Base-by-base conservation (phyloP, 176 grass and related monocot genomes). In the Eremochloa ophiuroides region DNA sequence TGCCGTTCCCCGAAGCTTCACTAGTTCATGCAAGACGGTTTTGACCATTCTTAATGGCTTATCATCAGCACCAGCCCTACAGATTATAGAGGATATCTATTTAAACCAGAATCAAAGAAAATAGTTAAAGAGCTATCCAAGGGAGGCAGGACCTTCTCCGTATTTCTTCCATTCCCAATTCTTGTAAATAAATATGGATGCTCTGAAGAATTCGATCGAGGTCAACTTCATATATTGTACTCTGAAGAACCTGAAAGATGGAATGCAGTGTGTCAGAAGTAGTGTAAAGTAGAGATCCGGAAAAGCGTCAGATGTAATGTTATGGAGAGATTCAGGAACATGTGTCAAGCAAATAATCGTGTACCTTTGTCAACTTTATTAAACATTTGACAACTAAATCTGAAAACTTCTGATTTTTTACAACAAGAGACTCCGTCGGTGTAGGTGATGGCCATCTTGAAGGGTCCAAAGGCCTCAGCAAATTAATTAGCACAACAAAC, bases 331-430 rank as follows among this genome's bases (percentile, higher is more conserved):
- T 51, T 20, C 23, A 27, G 25, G 11, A 55, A 23, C 53, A 25
- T 56, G 53, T 56, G n/a, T 17, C 58, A 42, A 41, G 20, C 14
- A 53, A 73, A 83, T 62, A 20, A 74, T 31, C 30, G 65, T 72
- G 60, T 85, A 99, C 96, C 93, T 99, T 99, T 33, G 96, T 99
- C 91, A 99, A 42, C 51, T 99, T 99, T 77, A 99, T 99, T 80
- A 95, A 83, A 73, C 96, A 99, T 93, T 99, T 99, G 38, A 99
- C 96, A 83, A 99, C 96, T 79, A 99, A 84, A 82, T 99, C 96
- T 27, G 91, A 99, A 63, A 99, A 99, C 73, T 99, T 99, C 61
- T 99, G 96, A 79, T 99, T 96, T 83, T 92, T 95, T 47, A 86
- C 85, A 84, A 81, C 66, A 75, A 99, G 86, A 74, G 93, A 77